These are phyloP conservation scores for Trichoderma afroharzianum DNA, from an alignment of 2,329 filamentous ascomycete genomes.

Conservation along the genomic window DNA sequence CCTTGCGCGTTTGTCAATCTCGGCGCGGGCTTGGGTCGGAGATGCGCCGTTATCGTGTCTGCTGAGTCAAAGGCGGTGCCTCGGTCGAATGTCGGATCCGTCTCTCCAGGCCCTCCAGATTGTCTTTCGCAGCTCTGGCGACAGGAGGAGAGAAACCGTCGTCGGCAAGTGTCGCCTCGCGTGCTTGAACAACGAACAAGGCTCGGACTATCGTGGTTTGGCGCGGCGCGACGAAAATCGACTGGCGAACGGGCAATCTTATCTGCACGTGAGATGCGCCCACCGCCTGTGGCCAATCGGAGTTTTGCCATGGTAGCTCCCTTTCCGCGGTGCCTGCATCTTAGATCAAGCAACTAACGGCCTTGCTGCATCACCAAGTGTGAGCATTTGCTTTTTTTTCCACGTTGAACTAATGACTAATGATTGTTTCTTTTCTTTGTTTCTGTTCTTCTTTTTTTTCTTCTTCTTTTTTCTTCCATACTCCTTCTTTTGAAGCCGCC, in stretches of 20 bases:
- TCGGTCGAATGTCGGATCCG: background rate
- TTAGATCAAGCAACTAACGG: background rate
- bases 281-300: slow-evolving; percentile 25
- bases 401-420: background rate
- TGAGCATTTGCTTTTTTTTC: background rate
- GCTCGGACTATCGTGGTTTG: slow-evolving; percentile 18
- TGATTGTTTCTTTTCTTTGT: background rate
- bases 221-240: slow-evolving; percentile 24
- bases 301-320: slow-evolving; percentile 19
- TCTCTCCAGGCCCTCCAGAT: background rate
- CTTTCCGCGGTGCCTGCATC: slow-evolving; percentile 2
- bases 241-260: slow-evolving; percentile 18
- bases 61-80: background rate
- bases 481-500: background rate
- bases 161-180: background rate
- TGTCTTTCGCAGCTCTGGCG: background rate
- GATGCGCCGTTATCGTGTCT: background rate
- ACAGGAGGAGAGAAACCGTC: background rate
- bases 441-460: background rate
- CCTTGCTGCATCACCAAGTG: background rate
- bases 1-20: background rate
- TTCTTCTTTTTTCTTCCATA: no score
- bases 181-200: background rate
- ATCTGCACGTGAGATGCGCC: slow-evolving; percentile 19
- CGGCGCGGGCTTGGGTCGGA: background rate